Conservation (phyloP, 148 eudicot genomes). For the Pouteria glomerata region DNA sequence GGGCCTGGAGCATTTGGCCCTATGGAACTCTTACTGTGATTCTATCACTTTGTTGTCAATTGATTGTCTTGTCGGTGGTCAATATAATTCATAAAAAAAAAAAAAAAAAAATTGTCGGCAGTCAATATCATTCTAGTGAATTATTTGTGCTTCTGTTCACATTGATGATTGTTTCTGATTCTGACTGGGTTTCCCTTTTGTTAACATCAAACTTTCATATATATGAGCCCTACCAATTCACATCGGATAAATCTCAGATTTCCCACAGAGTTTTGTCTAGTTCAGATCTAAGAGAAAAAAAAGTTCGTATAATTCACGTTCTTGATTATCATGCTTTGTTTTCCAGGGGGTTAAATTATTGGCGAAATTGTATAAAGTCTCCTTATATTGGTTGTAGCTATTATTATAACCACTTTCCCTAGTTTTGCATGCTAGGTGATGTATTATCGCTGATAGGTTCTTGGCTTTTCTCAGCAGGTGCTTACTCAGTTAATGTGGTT, state of each 20-base stretch:
- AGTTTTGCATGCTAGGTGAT: neutral
- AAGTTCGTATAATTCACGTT: neutral
- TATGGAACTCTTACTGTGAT: constrained; percentile 1
- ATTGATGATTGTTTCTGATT: neutral
- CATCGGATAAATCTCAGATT: neutral
- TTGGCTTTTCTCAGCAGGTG: constrained; percentile 4
- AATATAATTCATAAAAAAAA: too few species aligned
- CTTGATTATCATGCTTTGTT: neutral
- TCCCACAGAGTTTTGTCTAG: neutral
- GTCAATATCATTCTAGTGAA: neutral
- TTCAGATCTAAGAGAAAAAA: neutral
- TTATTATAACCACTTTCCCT: neutral
- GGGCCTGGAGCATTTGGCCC: neutral
- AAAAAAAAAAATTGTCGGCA: neutral
- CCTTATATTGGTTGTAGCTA: neutral
- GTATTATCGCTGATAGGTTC: constrained; percentile 1
- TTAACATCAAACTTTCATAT: constrained; percentile 2
- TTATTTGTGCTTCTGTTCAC: neutral
- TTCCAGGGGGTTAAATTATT: neutral
- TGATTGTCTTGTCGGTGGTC: neutral
- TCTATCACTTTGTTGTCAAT: neutral
- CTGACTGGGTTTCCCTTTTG: neutral
- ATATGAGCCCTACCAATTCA: neutral
- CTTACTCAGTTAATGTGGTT: neutral
- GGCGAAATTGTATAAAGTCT: neutral